Percentiles rank a stretch among this genome's conserved stretches.
These are phyloP conservation scores for Pyrrhoderma noxium DNA, from an alignment of 1,284 basidiomycete species.

Conservation along the genomic window DNA sequence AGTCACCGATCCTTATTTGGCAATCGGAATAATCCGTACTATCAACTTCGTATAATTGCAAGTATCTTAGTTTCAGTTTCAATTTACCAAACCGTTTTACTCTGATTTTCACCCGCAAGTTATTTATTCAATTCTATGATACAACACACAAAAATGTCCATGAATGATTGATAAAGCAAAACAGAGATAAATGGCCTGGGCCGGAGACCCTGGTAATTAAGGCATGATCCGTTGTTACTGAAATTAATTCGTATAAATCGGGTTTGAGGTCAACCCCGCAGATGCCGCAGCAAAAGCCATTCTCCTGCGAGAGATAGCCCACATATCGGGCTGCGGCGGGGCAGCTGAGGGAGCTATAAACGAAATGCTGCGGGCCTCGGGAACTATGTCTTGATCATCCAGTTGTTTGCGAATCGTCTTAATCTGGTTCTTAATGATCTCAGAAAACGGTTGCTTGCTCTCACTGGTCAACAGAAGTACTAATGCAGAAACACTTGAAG, in stretches of 20 bases:
- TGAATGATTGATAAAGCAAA: too few relatives aligned
- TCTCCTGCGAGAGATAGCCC: conserved; percentile 18
- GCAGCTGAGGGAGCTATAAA: conserved; percentile 3
- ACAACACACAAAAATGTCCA: too few relatives aligned
- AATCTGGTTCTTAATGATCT: conserved; percentile 49
- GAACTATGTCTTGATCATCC: conserved; percentile 28
- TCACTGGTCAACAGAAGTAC: conserved; percentile 46
- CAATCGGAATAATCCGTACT: too few relatives aligned
- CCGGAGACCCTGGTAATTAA: too few relatives aligned
- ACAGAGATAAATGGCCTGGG: too few relatives aligned
- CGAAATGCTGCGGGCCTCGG: not conserved
- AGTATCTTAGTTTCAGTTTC: too few relatives aligned
- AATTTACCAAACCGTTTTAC: too few relatives aligned
- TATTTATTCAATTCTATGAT: too few relatives aligned
- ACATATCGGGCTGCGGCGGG: conserved; percentile 21
- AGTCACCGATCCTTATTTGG: too few relatives aligned
- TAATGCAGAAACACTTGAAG: conserved; percentile 51
- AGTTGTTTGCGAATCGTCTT: conserved; percentile 52
- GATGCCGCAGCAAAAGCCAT: not conserved
- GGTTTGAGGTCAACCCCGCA: not conserved
- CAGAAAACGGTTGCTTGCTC: conserved; percentile 42
- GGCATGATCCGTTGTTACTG: not conserved
- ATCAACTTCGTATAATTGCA: too few relatives aligned
- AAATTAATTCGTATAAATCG: too few relatives aligned
- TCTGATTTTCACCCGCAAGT: too few relatives aligned